Conservation (phyloP, 2,329 filamentous ascomycete species). For the Aspergillus fumigatus region DNA sequence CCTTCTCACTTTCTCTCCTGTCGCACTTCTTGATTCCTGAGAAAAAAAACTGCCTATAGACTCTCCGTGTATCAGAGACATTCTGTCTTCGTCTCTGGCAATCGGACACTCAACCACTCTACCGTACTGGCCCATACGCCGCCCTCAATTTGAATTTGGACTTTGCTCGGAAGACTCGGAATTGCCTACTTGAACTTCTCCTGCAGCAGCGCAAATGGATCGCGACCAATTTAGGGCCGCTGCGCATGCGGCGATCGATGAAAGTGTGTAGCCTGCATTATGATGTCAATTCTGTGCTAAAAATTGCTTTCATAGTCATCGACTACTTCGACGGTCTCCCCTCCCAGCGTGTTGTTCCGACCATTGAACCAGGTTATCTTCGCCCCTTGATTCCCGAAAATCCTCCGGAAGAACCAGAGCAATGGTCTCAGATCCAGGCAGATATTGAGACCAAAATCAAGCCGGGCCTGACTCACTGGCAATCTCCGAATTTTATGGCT, state of each 20-base stretch:
- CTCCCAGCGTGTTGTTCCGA: conserved; percentile 67
- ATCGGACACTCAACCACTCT: not conserved
- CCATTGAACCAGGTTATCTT: conserved; percentile 80
- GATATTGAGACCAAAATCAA: conserved; percentile 85
- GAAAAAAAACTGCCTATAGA: not conserved
- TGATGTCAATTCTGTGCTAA: conserved; percentile 4
- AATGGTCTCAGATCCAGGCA: conserved; percentile 71
- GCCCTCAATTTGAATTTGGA: not conserved
- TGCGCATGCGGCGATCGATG: conserved; percentile 73
- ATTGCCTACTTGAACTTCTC: not conserved
- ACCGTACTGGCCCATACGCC: too few relatives aligned
- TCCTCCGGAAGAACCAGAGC: conserved; percentile 62
- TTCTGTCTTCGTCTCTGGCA: not conserved
- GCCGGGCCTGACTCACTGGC: conserved; percentile 91
- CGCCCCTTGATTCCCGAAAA: conserved; percentile 68
- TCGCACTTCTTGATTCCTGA: not conserved
- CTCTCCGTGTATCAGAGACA: not conserved
- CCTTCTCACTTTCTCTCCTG: not conserved
- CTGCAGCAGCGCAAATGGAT: conserved; percentile 56
- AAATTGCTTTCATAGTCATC: conserved; percentile 56
- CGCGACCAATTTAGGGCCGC: conserved; percentile 71
- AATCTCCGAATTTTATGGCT: conserved; percentile 90
- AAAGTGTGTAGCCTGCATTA: conserved; percentile 56
- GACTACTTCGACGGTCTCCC: conserved; percentile 75
- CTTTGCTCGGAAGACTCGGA: not conserved